These are phyloP conservation scores for Selaginella tamariscina DNA, from an alignment of 75 land plant genomes.

Conservation along the genomic window DNA sequence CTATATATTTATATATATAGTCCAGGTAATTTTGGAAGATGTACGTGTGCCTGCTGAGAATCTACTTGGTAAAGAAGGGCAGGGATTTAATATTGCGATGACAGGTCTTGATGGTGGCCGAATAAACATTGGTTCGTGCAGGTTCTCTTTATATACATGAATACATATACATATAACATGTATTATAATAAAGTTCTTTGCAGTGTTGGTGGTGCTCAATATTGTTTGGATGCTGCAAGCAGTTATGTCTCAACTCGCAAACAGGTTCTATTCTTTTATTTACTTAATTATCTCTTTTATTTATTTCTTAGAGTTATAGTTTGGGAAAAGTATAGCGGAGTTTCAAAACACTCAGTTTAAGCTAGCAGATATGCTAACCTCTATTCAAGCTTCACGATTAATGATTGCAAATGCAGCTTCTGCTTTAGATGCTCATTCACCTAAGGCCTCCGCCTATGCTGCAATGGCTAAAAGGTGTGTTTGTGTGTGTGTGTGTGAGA, in stretches of 20 bases:
- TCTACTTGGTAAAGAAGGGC: constrained; percentile 28
- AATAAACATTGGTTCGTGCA: constrained; percentile 36
- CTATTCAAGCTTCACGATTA: constrained; percentile 33
- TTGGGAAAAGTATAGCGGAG: constrained; percentile 28
- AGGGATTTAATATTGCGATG: constrained; percentile 32
- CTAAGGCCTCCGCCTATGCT: no score
- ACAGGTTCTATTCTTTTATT: constrained; percentile 17
- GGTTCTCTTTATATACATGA: constrained; percentile 16
- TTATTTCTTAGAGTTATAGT: constrained; percentile 15
- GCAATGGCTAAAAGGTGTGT: no score
- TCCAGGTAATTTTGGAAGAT: constrained; percentile 31
- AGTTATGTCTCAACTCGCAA: constrained; percentile 31
- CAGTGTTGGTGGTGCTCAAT: constrained; percentile 35
- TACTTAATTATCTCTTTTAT: background rate
- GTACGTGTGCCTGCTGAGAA: constrained; percentile 29
- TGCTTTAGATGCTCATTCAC: no score
- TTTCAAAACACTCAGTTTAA: constrained; percentile 39
- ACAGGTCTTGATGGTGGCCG: constrained; percentile 39
- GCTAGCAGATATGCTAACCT: constrained; percentile 32
- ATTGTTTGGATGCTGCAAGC: constrained; percentile 30
- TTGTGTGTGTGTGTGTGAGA: no score
- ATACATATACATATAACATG: background rate
- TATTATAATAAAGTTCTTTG: background rate
- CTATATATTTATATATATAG: background rate
- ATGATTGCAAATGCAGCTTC: constrained; percentile 38